Evolutionary conservation across 768 basidiomycete species (phyloP), one percentile per base, ranked within the genome.

Genomic region (Amyloporia xantha): DNA sequence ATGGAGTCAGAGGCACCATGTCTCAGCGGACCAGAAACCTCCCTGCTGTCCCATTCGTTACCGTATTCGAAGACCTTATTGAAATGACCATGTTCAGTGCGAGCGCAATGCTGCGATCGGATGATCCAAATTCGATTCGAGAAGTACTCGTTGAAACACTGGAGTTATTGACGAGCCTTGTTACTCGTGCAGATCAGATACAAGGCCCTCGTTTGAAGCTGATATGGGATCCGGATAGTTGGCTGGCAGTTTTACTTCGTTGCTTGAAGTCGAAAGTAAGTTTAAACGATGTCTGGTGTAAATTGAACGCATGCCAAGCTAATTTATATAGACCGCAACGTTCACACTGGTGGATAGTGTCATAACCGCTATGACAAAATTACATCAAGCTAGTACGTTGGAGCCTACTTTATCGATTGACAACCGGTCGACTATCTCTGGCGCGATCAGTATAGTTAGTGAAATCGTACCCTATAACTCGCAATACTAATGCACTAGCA

Each of bases 301-400:
- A n/a, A n/a, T n/a, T n/a, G n/a, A n/a, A n/a, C n/a, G n/a, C n/a
- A n/a, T n/a, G n/a, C n/a, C n/a, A n/a, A n/a, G n/a, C n/a, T n/a
- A n/a, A n/a, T n/a, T n/a, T n/a, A n/a, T 15, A 13, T 38, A 89
- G 85, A 65, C 69, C 15, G 62, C 72, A 6, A 82, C 77, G n/a
- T 93, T 95, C 60, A 71, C 76, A 2, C 66, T 77, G 7, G 74
- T 87, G 4, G 86, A 92, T 52, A 73, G 76, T n/a, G 63, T 78
- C 15, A 69, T 88, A 13, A 73, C 75, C 17, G 61, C 82, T 17
- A 60, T 78, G 12, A 66, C 89, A 19, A 71, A 73, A 11, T 64
- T 91, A 13, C 75, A 83, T 48, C 72, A 70, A 26, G 71, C 74
- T 5, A 60, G 66, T 15, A 67, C 64, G 41, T 56, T 93, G 25